A percentile compares a stretch with the other conserved stretches of the same genome.
These are phyloP conservation scores for Pythium folliculosum DNA, from an alignment of 352 stramenopile genomes.

Conservation along the genomic window DNA sequence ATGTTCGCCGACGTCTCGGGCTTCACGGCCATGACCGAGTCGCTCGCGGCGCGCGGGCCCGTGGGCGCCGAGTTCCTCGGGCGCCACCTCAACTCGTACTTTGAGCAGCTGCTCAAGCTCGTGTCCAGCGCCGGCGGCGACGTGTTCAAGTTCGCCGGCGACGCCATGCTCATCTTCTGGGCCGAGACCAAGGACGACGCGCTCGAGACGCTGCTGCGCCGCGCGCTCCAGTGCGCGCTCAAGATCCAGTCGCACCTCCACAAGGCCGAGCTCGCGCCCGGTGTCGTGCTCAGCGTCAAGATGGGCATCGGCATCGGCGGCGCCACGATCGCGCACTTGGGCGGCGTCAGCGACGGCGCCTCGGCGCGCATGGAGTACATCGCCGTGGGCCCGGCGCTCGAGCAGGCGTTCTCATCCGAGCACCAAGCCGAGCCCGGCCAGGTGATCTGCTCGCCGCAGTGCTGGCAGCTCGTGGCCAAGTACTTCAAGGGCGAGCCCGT, in stretches of 20 bases:
- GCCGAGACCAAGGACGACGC: slow-evolving; percentile 90
- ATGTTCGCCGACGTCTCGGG: slow-evolving; percentile 95
- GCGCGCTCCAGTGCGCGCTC: slow-evolving; percentile 89
- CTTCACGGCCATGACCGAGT: slow-evolving; percentile 94
- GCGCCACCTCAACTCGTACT: slow-evolving; percentile 94
- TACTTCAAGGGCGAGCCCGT: slow-evolving; percentile 67
- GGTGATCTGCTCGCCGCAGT: slow-evolving; percentile 87
- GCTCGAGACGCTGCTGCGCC: slow-evolving; percentile 74
- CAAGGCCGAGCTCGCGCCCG: slow-evolving; percentile 77
- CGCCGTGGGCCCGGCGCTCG: slow-evolving; percentile 86
- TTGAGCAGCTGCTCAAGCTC: slow-evolving; percentile 80
- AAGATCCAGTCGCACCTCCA: slow-evolving; percentile 91
- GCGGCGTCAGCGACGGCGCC: slow-evolving; percentile 82
- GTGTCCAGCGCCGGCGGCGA: slow-evolving; percentile 84
- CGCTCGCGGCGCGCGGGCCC: slow-evolving; percentile 79
- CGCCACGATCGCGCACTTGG: slow-evolving; percentile 88
- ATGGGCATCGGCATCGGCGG: slow-evolving; percentile 91
- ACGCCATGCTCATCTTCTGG: slow-evolving; percentile 95
- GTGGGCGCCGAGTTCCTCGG: slow-evolving; percentile 89
- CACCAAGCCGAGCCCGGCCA: slow-evolving; percentile 87
- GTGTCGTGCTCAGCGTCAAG: slow-evolving; percentile 93
- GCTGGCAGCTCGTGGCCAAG: slow-evolving; percentile 67
- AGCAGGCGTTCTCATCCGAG: slow-evolving; percentile 90
- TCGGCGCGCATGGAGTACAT: slow-evolving; percentile 91
- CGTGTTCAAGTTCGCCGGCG: slow-evolving; percentile 96